Base-by-base conservation (phyloP, 2,329 filamentous ascomycete species). In the Paraphaeosphaeria sporulosa region DNA sequence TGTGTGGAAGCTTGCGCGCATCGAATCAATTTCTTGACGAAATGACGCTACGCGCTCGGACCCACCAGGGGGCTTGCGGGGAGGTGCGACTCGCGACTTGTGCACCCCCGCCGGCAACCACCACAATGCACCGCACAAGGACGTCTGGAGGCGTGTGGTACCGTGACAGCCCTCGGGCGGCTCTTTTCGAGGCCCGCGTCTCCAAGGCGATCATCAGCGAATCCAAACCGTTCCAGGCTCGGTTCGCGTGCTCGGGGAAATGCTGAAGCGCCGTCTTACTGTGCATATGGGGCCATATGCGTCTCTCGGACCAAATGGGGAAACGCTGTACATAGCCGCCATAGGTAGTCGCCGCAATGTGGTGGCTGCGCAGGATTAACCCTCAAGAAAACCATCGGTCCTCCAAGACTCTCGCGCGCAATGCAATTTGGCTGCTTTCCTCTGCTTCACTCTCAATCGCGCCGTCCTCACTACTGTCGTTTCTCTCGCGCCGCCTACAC, bases 401-500 rank as follows among this genome's bases (percentile, higher is more conserved):
- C 3, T 52, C 49, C 49, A 52, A 52, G 21, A 15, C 32, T 51
- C 34, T 52, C 49, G 49, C 49, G 36, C 40, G 25, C 17, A 44
- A 55, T 47, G 53, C 54, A 38, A 36, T 42, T 13, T 15, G 12
- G 19, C 34, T 32, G 3, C 23, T n/a, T 40, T 52, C 34, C 49
- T 40, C 34, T 40, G 30, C 38, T n/a, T 40, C 38, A n/a, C 34
- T 27, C 49, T 40, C 49, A 36, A 42, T 19, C 21, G 34, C 49
- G 21, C 34, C 15, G 25, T 47, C 58, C 50, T 57, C 56, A 58
- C 53, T 57, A 2, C 50, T 44, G 58, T 64, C 61, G 42, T 42
- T 68, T 62, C 49, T 64, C 62, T 17, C 36, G 27, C 52, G 34
- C 43, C 32, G 32, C 63, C 53, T 50, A 57, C 58, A 23, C 42